These are phyloP conservation scores for Yamadazyma oceani DNA, from an alignment of 1,139 yeast genomes.

Conservation along the genomic window DNA sequence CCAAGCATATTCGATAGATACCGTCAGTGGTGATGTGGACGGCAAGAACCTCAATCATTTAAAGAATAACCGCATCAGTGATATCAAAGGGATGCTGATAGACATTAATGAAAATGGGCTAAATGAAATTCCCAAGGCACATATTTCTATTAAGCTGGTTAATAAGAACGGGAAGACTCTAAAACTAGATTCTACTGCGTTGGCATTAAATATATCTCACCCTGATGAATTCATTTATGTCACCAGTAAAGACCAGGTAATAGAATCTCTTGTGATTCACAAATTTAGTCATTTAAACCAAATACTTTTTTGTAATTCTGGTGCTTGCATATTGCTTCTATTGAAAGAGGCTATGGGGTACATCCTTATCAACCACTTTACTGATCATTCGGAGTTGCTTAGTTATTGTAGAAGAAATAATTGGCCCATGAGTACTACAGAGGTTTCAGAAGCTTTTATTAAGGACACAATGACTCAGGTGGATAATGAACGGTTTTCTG, in stretches of 20 bases:
- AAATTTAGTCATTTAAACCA: not conserved
- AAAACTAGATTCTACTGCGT: not conserved
- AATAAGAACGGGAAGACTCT: conserved; percentile 1
- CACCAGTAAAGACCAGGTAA: not conserved
- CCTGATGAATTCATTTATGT: not conserved
- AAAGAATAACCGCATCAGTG: not conserved
- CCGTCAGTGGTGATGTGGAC: no score
- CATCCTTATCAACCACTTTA: not conserved
- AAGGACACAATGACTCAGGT: not conserved
- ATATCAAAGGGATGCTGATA: not conserved
- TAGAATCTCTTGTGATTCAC: not conserved
- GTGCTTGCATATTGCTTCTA: not conserved
- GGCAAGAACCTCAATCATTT: not conserved
- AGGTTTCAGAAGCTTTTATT: not conserved
- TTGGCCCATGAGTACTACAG: not conserved
- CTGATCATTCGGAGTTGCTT: not conserved
- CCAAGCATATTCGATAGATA: no score
- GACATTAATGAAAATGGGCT: not conserved
- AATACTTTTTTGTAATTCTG: not conserved
- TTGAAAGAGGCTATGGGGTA: not conserved
- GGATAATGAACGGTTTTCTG: conserved; percentile 1
- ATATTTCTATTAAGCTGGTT: not conserved
- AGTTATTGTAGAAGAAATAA: conserved; percentile 1
- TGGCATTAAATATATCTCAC: not conserved
- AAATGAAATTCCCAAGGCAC: not conserved